Evolutionary conservation across 2,329 filamentous ascomycete genomes (phyloP), one percentile per base, ranked within the genome.

Genomic region (Hypoxylon sp.): DNA sequence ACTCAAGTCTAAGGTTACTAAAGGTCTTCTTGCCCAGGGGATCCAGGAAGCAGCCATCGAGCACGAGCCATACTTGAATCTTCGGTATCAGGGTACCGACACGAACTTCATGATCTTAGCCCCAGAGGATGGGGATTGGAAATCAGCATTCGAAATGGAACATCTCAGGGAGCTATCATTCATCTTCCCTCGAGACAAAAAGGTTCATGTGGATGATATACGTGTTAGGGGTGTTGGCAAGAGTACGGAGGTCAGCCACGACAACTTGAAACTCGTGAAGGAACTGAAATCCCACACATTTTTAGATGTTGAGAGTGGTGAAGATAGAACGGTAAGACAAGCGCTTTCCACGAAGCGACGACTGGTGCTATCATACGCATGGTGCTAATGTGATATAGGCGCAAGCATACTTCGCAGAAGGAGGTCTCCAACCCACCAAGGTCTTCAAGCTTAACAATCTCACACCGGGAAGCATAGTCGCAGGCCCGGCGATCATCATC

Each of bases 101-200:
- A 78, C 76, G 0, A 74, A 69, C 13, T 60, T 81, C 25, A 76
- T 78, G 70, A 75, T 81, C 11, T 61, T 75, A 3, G 69, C 67
- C 6, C 68, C 71, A 3, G 55, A 52, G 3, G 65, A 72, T 12
- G 65, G 65, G 7, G 64, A 75, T 38, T 76, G 73, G 42, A 67
- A 63, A 0, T 47, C 58, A 3, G 70, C 70, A 0, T 76, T 78
- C 36, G 62, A 63, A 13, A 60, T 60, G 0, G 62, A 67, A 15
- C 75, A 78, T 43, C 46, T 70, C 9, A 65, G 71, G 9, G 73
- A 77, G 43, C 73, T 77, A 42, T 69, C 71, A 1, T 77, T 78
- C 51, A 67, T 67, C 2, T 63, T 72, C 38, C 53, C 53, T 13
- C 19, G 49, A 41, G 64, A 15, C 55, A 73, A 59, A 1, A 63